Evolutionary conservation across 176 grass and related monocot species (phyloP), one percentile per base, ranked within the genome.

Genomic region (Zea luxurians): DNA sequence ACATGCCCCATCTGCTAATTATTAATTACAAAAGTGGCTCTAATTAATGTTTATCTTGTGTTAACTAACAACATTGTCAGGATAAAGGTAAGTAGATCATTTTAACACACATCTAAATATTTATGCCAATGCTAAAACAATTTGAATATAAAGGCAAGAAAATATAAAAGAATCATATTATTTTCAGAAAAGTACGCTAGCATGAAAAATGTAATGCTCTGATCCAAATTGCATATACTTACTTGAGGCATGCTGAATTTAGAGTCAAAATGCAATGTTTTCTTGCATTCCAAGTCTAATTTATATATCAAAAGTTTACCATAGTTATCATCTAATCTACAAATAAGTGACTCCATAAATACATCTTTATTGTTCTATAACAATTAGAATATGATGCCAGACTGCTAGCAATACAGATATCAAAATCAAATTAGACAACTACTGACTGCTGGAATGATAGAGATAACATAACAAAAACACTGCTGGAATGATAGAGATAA

Each of bases 331-430:
- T 94, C 89, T 75, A 94, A 45, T 90, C 88, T 94, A 66, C 91
- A 97, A 78, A 97, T 97, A 82, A 97, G 89, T 37, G 95, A 97
- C 75, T 97, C 89, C 91, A 97, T 92, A 74, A 97, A 97, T 63
- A 97, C 83, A 68, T 94, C 86, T 77, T 92, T 83, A 66, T 90
- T 78, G 40, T 53, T 90, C 91, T 94, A 91, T 70, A 84, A 84
- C 4, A 60, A 58, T 70, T 61, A 61, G 36, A 74, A 83, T 63
- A 80, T 53, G 45, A 11, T 61, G 36, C 84, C 77, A 86, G 40
- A 1, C 27, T 27, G 27, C 27, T 27, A 27, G 52, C 48, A 38
- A 61, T 27, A 63, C 44, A 64, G 6, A 86, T 53, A 81, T 43
- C 43, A 48, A 76, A 73, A 76, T 46, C 18, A 65, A 27, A 27